These are phyloP conservation scores for Amanita rimosa DNA, from an alignment of 768 basidiomycete species.

Conservation along the genomic window DNA sequence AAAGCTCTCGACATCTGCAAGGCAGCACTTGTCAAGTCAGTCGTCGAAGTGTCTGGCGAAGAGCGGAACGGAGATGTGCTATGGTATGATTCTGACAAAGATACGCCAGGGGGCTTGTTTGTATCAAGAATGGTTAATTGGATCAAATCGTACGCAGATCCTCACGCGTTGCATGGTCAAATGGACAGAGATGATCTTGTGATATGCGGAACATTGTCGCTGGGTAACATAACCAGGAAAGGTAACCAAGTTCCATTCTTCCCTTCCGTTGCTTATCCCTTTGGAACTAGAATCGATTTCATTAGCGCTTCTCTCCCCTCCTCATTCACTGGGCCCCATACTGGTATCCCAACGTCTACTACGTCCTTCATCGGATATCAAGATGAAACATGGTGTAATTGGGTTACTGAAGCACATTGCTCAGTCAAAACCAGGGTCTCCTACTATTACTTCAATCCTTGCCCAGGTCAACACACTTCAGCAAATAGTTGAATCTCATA, in stretches of 20 bases:
- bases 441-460: conserved; percentile 46
- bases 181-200: conserved; percentile 56
- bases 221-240: conserved; percentile 73
- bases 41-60: conserved; percentile 80
- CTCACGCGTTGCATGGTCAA: conserved; percentile 11
- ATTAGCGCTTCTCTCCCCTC: conserved; percentile 49
- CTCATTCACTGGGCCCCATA: conserved; percentile 50
- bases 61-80: conserved; percentile 67
- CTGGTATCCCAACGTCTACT: conserved; percentile 49
- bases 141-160: conserved; percentile 46
- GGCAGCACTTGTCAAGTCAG: conserved; percentile 73
- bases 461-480: conserved; percentile 53
- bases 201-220: conserved; percentile 71
- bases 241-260: conserved; percentile 30
- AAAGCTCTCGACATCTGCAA: conserved; percentile 76
- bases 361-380: conserved; percentile 49
- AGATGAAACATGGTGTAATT: conserved; percentile 82
- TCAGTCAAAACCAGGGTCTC: conserved; percentile 48
- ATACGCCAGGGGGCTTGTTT: conserved; percentile 56
- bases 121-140: conserved; percentile 66
- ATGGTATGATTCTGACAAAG: conserved; percentile 55
- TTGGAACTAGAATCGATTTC: conserved; percentile 41
- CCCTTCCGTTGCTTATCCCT: conserved; percentile 3
- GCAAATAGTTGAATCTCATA: conserved; percentile 44
- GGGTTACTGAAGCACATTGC: conserved; percentile 84